A percentile compares a stretch with the other conserved stretches of the same genome.
Conservation (phyloP, 176 grass and related monocot species). For the Eremochloa ophiuroides region DNA sequence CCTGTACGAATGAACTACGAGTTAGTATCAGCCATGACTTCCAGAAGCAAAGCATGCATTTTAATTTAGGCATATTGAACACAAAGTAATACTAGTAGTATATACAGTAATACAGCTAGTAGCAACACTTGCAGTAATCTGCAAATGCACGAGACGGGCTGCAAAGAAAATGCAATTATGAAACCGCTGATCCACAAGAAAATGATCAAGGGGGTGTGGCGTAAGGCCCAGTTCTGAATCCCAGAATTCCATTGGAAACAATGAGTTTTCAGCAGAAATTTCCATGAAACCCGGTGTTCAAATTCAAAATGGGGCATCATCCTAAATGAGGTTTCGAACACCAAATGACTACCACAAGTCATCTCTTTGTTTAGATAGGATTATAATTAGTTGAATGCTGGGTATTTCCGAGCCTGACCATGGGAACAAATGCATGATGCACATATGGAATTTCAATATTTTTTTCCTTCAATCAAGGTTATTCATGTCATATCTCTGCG, state of each 20-base stretch:
- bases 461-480: neutral
- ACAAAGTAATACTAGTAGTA: too few relatives aligned
- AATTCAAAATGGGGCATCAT: neutral
- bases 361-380: neutral
- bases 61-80: neutral
- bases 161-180: neutral
- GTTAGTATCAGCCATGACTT: neutral
- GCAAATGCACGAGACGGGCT: neutral
- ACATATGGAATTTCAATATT: neutral
- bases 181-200: neutral
- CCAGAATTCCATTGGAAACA: neutral
- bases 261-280: neutral
- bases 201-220: neutral
- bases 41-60: neutral
- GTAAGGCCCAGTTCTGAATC: neutral
- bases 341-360: neutral
- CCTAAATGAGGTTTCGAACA: too few relatives aligned
- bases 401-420: neutral
- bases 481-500: neutral
- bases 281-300: neutral
- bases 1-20: neutral
- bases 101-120: neutral
- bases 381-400: neutral
- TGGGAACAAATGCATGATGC: neutral
- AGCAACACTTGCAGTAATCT: neutral